Evolutionary conservation across 2,329 filamentous ascomycete species (phyloP).

Genomic region (Mycogone perniciosa): DNA sequence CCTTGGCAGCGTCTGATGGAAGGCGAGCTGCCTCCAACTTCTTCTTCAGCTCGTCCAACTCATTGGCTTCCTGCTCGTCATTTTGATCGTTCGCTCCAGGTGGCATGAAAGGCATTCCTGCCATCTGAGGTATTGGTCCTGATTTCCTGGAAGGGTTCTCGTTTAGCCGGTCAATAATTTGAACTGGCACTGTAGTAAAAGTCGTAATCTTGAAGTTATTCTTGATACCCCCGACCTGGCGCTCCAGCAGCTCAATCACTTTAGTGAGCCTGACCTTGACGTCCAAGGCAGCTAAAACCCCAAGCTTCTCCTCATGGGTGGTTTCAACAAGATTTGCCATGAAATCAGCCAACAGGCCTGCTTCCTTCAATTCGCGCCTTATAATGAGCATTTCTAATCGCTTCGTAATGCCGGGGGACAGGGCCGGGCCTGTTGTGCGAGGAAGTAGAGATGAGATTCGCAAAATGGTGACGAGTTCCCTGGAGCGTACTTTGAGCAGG

Average conservation of each 20-base stretch:
- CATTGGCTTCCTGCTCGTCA: slow-evolving; percentile 77
- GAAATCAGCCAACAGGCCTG: slow-evolving; percentile 84
- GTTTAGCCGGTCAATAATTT: slow-evolving; percentile 50
- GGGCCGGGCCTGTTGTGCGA: slow-evolving; percentile 54
- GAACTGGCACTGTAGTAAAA: slow-evolving; percentile 60
- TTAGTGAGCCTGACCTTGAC: slow-evolving; percentile 71
- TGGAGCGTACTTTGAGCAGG: slow-evolving; percentile 74
- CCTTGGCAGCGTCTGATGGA: slow-evolving; percentile 76
- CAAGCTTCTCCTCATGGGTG: slow-evolving; percentile 84
- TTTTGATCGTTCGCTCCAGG: slow-evolving; percentile 41
- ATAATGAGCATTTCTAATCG: slow-evolving; percentile 83
- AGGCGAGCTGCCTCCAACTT: slow-evolving; percentile 76
- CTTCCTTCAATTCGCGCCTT: slow-evolving; percentile 73
- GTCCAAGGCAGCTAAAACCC: slow-evolving; percentile 74
- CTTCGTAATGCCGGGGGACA: slow-evolving; percentile 80
- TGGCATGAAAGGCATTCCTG: slow-evolving; percentile 31
- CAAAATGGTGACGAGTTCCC: slow-evolving; percentile 79
- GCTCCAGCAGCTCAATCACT: slow-evolving; percentile 76
- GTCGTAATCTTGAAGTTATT: slow-evolving; percentile 81
- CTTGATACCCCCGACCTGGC: slow-evolving; percentile 78
- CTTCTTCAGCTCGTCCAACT: slow-evolving; percentile 86
- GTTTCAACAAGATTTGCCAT: slow-evolving; percentile 91
- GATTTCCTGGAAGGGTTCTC: slow-evolving; percentile 31
- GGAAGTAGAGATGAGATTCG: slow-evolving; percentile 80
- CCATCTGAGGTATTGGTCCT: slow-evolving; percentile 32